These are phyloP conservation scores for Cadophora sp. DNA, from an alignment of 2,329 filamentous ascomycete species.

Conservation along the genomic window DNA sequence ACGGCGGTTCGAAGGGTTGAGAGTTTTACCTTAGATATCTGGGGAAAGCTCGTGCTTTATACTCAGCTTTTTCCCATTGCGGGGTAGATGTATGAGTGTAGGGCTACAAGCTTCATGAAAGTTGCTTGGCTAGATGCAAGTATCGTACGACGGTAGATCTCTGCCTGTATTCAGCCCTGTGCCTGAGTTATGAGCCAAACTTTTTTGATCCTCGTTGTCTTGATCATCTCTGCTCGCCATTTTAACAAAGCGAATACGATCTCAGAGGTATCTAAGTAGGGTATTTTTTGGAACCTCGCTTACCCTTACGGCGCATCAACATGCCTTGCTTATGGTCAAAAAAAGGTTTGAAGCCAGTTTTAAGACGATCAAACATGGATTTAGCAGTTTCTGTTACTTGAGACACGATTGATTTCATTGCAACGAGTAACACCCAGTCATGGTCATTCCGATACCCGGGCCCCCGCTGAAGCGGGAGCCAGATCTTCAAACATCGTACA, in stretches of 20 bases:
- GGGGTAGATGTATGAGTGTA: neutral
- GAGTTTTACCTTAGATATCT: neutral
- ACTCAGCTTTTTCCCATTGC: neutral
- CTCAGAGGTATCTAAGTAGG: neutral
- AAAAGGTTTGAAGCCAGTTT: neutral
- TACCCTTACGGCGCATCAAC: neutral
- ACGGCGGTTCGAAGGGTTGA: neutral
- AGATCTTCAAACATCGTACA: too few relatives aligned
- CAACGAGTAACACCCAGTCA: too few relatives aligned
- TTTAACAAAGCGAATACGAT: neutral
- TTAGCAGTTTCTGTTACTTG: too few relatives aligned
- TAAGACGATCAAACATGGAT: too few relatives aligned
- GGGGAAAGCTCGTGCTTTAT: conserved; percentile 3
- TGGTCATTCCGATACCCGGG: too few relatives aligned
- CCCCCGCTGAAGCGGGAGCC: too few relatives aligned
- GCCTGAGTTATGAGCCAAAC: neutral
- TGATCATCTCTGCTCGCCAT: neutral
- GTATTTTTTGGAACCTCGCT: neutral
- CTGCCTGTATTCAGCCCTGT: neutral
- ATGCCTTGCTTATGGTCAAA: neutral
- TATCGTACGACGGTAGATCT: neutral
- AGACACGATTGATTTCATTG: too few relatives aligned
- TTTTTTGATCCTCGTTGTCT: neutral
- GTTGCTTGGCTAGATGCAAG: neutral
- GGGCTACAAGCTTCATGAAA: neutral